Conservation (phyloP, 257 asterid species). For the Misopates orontium region DNA sequence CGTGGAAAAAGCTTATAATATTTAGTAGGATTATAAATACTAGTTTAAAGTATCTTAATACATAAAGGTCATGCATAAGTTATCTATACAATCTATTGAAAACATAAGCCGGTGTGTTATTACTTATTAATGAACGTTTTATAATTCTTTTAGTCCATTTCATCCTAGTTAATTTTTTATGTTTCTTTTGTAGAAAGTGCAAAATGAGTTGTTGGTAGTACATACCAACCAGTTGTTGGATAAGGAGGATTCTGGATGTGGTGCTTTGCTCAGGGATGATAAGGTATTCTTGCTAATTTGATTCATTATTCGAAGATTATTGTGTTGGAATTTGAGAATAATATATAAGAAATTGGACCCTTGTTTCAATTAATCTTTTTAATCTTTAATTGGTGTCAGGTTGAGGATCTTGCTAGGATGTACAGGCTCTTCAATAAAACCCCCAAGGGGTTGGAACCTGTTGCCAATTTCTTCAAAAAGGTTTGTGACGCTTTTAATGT, state of each 20-base stretch:
- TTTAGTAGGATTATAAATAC: too few relatives aligned
- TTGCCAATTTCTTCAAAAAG: slow-evolving; percentile 51
- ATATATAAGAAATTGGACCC: too few relatives aligned
- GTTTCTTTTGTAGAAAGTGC: slow-evolving; percentile 38
- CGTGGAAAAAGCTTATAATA: too few relatives aligned
- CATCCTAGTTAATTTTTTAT: too few relatives aligned
- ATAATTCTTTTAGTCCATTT: too few relatives aligned
- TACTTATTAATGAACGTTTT: too few relatives aligned
- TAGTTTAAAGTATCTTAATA: too few relatives aligned
- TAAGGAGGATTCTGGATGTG: slow-evolving; percentile 66
- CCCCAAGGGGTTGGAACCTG: slow-evolving; percentile 40
- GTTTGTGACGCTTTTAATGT: slow-evolving; percentile 25
- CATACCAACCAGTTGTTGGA: slow-evolving; percentile 47
- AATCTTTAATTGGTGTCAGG: slow-evolving; percentile 23
- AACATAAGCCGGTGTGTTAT: too few relatives aligned
- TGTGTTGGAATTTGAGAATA: too few relatives aligned
- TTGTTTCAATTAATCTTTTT: too few relatives aligned
- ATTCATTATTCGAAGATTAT: background rate
- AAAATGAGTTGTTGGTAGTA: slow-evolving; percentile 42
- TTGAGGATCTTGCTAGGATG: slow-evolving; percentile 64
- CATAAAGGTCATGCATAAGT: too few relatives aligned
- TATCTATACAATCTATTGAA: too few relatives aligned
- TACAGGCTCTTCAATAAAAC: slow-evolving; percentile 48
- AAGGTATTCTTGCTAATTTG: slow-evolving; percentile 37
- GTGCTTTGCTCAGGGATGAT: slow-evolving; percentile 53